A percentile compares a stretch with the other conserved stretches of the same genome.
Conservation (phyloP, 441 rosid species). For the Euphorbia celastroides region DNA sequence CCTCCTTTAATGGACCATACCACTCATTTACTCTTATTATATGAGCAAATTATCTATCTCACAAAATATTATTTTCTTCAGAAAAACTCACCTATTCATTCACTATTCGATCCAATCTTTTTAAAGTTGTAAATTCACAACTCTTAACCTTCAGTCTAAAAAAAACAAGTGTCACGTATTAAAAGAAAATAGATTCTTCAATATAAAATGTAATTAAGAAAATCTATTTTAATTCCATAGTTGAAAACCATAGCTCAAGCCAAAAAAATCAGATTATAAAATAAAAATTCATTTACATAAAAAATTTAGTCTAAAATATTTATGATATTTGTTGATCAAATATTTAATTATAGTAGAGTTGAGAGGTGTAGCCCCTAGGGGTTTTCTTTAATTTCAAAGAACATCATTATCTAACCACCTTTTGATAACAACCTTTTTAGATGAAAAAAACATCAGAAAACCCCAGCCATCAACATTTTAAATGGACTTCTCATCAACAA, state of each 20-base stretch:
- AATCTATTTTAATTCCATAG: background rate
- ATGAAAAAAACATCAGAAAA: constrained; percentile 28
- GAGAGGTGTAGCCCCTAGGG: constrained; percentile 32
- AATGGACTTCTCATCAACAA: constrained; percentile 29
- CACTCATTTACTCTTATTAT: constrained; percentile 26
- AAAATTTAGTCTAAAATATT: background rate
- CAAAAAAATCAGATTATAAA: background rate
- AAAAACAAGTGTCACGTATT: too few species aligned
- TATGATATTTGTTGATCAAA: background rate
- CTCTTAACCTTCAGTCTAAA: too few species aligned
- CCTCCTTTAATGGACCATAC: constrained; percentile 27
- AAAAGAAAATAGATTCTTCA: too few species aligned
- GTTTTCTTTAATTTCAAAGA: constrained; percentile 31
- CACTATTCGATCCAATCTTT: too few species aligned
- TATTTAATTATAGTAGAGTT: background rate
- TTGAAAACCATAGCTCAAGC: too few species aligned
- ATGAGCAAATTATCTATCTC: background rate
- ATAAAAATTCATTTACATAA: background rate
- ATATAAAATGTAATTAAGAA: background rate
- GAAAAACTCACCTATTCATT: too few species aligned
- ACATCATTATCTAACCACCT: constrained; percentile 46
- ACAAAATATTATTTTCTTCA: background rate
- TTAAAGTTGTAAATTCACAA: too few species aligned
- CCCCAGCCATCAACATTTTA: constrained; percentile 20
- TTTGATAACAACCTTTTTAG: constrained; percentile 37